phyloP scores from a whole-genome alignment of 805 yeast species.

The Starmerella gropengiesseri region DNA sequence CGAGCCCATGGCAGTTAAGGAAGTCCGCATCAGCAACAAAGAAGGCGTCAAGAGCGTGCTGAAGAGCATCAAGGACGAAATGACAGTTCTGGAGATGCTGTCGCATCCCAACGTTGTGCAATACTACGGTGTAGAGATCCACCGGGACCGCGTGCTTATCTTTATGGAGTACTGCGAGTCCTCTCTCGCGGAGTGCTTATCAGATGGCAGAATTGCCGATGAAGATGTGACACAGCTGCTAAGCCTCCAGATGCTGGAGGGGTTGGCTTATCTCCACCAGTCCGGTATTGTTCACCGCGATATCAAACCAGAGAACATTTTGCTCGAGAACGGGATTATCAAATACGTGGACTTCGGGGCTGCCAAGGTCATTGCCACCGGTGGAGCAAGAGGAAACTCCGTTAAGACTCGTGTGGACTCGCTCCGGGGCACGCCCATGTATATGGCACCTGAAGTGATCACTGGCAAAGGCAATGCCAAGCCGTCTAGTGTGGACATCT shows the following conservation, averaged over 20 bases:
- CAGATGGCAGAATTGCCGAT: conserved; percentile 85
- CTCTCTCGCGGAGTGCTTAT: conserved; percentile 64
- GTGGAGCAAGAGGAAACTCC: conserved; percentile 27
- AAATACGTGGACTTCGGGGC: conserved; percentile 98
- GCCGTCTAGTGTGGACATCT: conserved; percentile 68
- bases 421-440: conserved; percentile 95
- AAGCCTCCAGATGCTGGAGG: conserved; percentile 86
- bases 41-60: conserved; percentile 75
- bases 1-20: conserved; percentile 93
- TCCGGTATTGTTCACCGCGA: conserved; percentile 95
- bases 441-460: conserved; percentile 95
- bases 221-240: conserved; percentile 86
- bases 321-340: conserved; percentile 70
- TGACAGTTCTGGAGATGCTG: conserved; percentile 89
- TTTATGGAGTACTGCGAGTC: conserved; percentile 98
- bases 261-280: conserved; percentile 85
- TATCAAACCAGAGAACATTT: conserved; percentile 87
- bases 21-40: conserved; percentile 78
- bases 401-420: conserved; percentile 23
- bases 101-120: conserved; percentile 95
- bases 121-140: conserved; percentile 94
- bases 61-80: conserved; percentile 86
- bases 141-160: conserved; percentile 84
- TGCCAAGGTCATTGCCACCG: conserved; percentile 60
- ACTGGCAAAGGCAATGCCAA: conserved; percentile 49